These are phyloP conservation scores for Calonectria multiphialidica DNA, from an alignment of 2,329 filamentous ascomycete genomes.

Conservation along the genomic window DNA sequence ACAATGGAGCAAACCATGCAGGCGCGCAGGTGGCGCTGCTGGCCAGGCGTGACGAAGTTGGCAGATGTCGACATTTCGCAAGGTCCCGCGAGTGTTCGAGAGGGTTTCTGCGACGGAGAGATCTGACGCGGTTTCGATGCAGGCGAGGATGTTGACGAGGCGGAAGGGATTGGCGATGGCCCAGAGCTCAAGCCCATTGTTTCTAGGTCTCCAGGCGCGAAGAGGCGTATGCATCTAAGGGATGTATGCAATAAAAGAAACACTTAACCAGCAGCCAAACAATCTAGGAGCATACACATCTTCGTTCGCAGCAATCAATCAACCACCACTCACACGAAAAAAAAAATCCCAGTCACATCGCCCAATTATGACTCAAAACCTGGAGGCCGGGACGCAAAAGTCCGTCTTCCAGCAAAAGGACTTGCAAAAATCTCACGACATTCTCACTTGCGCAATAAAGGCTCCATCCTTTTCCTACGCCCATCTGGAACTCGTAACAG, in stretches of 20 bases:
- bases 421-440: constrained; percentile 58
- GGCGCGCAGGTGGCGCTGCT: constrained; percentile 89
- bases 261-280: background rate
- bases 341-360: background rate
- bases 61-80: constrained; percentile 53
- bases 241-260: constrained; percentile 32
- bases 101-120: background rate
- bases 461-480: constrained; percentile 67
- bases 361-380: constrained; percentile 38
- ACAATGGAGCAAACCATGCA: constrained; percentile 99
- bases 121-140: background rate
- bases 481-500: constrained; percentile 62
- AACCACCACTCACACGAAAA: background rate
- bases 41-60: constrained; percentile 78
- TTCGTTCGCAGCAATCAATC: background rate
- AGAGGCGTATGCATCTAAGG: constrained; percentile 35
- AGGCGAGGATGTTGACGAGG: constrained; percentile 3
- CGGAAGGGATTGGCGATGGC: constrained; percentile 3
- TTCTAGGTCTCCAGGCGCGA: constrained; percentile 16
- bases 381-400: constrained; percentile 34
- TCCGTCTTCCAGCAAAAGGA: constrained; percentile 46
- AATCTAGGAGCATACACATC: background rate
- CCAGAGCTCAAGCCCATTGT: background rate
- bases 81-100: background rate
- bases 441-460: constrained; percentile 65